These are phyloP conservation scores for Trichoderma afroharzianum DNA, from an alignment of 2,329 filamentous ascomycete genomes.

Conservation along the genomic window DNA sequence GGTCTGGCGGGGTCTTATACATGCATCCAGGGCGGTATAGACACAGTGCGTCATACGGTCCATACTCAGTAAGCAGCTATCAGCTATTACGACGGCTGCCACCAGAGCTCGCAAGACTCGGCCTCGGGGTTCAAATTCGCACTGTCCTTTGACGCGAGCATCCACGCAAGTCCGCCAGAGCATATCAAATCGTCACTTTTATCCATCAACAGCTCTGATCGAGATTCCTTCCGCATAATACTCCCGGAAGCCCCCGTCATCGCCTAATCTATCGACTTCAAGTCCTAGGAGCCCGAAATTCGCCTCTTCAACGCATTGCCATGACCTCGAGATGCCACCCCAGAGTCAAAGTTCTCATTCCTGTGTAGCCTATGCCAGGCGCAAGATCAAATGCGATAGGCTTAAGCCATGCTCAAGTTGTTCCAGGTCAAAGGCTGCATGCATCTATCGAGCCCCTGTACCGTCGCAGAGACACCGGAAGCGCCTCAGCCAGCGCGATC, in stretches of 20 bases:
- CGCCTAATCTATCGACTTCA: not conserved
- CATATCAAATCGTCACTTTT: not conserved
- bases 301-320: not conserved
- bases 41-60: not conserved
- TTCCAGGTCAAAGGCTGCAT: not conserved
- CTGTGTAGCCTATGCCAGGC: not conserved
- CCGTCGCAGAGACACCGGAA: slow-evolving; percentile 4
- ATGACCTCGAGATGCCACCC: not conserved
- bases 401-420: slow-evolving; percentile 5
- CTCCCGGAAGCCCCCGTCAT: not conserved
- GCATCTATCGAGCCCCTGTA: not conserved
- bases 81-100: not conserved
- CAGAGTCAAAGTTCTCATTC: not conserved
- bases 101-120: too few species aligned
- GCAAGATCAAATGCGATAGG: slow-evolving; percentile 8
- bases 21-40: not conserved
- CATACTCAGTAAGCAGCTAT: not conserved
- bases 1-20: not conserved
- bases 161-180: not conserved
- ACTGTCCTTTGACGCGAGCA: not conserved
- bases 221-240: not conserved
- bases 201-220: not conserved
- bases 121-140: not conserved
- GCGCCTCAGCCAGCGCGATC: not conserved
- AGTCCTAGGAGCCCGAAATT: not conserved